Base-by-base conservation (phyloP, 768 basidiomycete genomes). In the Crucibulum laeve region DNA sequence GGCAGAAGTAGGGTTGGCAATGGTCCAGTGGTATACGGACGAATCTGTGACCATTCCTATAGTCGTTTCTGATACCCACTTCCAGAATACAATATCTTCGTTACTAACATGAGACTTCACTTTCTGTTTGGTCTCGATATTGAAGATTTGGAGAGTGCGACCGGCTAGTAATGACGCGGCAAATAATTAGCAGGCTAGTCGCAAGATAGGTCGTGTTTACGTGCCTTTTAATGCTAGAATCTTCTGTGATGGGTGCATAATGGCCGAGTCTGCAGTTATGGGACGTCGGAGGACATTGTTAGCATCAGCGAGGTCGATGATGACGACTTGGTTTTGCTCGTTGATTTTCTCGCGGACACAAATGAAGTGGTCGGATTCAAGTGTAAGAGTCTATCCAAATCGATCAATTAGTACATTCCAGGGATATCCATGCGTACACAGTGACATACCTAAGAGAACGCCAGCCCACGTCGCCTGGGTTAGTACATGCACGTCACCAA, bases 321-420 rank as follows among this genome's bases (percentile, higher is more conserved):
- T 98, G 62, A 97, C 95, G 51, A 99, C 96, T 68, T 97, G 94
- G 68, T 95, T 92, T 59, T 91, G 85, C 51, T 94, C 93, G 57
- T 87, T 84, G 59, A 91, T 79, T 65, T 92, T 93, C 73, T 98
- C 95, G 44, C 95, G 88, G 48, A 98, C 83, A 64, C 96, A 98
- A 56, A 99, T 96, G 68, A 90, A 99, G 63, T 91, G 89, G 74
- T 99, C 96, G 52, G 91, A 95, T 70, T 98, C 93, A 52, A 99
- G 76, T 4, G 96, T 97, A 53, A 98, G 70, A 19, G 87, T 91
- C 91, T 92, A 51, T 24, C 5, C 8, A 30, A 30, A 8, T 8
- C 13, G 26, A 10, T 30, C 14, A 21, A 26, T 40, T 40, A 40
- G 38, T 17, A 40, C 7, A 23, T 24, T 17, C n/a, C n/a, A n/a